Percentiles rank a stretch among this genome's conserved stretches.
phyloP scores from a whole-genome alignment of 345 rosid species.

The Erucastrum elatum region DNA sequence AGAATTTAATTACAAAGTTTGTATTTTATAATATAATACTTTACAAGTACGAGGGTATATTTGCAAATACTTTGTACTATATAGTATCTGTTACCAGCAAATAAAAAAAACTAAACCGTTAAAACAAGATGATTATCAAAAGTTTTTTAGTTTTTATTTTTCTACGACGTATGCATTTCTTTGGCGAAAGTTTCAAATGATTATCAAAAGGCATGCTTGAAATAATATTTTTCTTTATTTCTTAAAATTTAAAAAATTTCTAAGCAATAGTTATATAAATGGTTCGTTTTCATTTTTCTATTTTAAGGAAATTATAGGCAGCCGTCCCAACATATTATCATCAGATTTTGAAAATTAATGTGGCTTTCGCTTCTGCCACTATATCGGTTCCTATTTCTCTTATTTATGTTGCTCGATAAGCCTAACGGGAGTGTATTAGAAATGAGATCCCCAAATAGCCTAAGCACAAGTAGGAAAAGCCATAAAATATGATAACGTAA shows the following conservation, averaged over 20 bases:
- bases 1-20: not conserved
- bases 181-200: too few species aligned
- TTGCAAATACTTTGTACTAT: not conserved
- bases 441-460: conserved; percentile 4
- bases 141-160: too few species aligned
- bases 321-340: too few species aligned
- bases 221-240: too few species aligned
- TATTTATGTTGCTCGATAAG: not conserved
- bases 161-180: too few species aligned
- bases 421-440: not conserved
- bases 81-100: not conserved
- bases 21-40: too few species aligned
- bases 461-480: not conserved
- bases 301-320: too few species aligned
- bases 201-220: too few species aligned
- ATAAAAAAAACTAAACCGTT: conserved; percentile 12
- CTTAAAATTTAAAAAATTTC: too few species aligned
- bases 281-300: too few species aligned
- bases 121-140: conserved; percentile 26
- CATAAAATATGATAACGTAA: conserved; percentile 21
- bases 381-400: not conserved
- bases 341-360: too few species aligned
- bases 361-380: not conserved
- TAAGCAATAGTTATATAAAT: too few species aligned
- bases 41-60: not conserved